Evolutionary conservation across 106 monocot genomes (phyloP).

Genomic region (Gastrodia elata): DNA sequence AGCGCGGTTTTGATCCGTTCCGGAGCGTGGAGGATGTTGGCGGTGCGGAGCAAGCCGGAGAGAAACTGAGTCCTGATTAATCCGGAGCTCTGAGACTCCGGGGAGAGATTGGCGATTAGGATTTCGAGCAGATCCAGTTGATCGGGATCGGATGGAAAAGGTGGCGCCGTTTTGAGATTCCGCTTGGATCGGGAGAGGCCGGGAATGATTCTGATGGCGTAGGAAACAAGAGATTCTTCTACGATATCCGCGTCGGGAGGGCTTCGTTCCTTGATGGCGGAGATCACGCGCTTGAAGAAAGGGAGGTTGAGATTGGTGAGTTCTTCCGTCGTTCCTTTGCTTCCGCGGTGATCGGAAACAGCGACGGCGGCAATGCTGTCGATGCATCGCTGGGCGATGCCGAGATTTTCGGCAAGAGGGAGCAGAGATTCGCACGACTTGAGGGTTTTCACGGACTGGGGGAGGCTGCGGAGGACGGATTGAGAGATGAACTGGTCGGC

Average conservation of each 20-base stretch:
- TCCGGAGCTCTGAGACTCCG: constrained; percentile 34
- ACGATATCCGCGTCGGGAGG: constrained; percentile 37
- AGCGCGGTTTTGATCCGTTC: constrained; percentile 31
- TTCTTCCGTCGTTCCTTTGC: constrained; percentile 62
- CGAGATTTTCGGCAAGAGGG: constrained; percentile 53
- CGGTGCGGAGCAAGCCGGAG: constrained; percentile 65
- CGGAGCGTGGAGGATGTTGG: constrained; percentile 55
- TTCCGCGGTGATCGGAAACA: constrained; percentile 34
- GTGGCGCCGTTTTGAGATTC: constrained; percentile 20
- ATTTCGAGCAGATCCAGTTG: constrained; percentile 74
- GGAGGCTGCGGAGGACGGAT: constrained; percentile 45
- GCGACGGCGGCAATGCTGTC: constrained; percentile 52
- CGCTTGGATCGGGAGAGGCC: constrained; percentile 67
- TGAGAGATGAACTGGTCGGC: constrained; percentile 58
- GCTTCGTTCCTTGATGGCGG: constrained; percentile 45
- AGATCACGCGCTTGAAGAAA: constrained; percentile 63
- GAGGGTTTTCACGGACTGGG: constrained; percentile 42
- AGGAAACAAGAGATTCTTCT: constrained; percentile 62
- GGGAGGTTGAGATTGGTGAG: constrained; percentile 58
- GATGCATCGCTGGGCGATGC: constrained; percentile 48
- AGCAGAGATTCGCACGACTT: constrained; percentile 57
- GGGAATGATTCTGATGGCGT: constrained; percentile 66
- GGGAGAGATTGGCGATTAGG: constrained; percentile 43
- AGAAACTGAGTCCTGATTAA: constrained; percentile 39
- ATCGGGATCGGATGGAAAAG: constrained; percentile 29